Evolutionary conservation across 2,329 filamentous ascomycete species (phyloP).

Genomic region (Lasiodiplodia theobromae): DNA sequence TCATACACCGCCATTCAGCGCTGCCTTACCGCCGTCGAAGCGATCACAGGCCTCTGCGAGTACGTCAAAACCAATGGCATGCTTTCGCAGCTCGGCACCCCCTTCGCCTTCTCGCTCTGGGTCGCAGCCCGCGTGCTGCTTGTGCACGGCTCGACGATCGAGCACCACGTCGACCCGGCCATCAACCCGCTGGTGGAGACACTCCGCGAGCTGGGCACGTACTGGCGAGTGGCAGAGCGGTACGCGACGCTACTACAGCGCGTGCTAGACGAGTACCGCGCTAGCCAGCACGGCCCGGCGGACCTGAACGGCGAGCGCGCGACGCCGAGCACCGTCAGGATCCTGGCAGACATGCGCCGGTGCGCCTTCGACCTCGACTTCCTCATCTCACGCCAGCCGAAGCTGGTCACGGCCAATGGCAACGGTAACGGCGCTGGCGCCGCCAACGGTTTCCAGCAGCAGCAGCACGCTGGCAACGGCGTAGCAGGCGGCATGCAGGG

Average conservation of each 20-base stretch:
- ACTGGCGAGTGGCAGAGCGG: slow-evolving; percentile 85
- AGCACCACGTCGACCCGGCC: slow-evolving; percentile 80
- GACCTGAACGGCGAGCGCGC: slow-evolving; percentile 52
- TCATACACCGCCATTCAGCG: slow-evolving; percentile 85
- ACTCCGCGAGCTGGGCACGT: slow-evolving; percentile 77
- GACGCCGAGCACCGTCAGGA: slow-evolving; percentile 83
- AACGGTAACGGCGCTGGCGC: not conserved
- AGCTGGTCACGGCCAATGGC: slow-evolving; percentile 29
- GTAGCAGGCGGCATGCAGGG: not conserved
- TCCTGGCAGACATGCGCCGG: slow-evolving; percentile 88
- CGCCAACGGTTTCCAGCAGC: not conserved
- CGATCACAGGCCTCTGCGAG: slow-evolving; percentile 76
- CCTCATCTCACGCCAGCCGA: slow-evolving; percentile 82
- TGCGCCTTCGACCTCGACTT: slow-evolving; percentile 92
- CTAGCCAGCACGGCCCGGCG: slow-evolving; percentile 64
- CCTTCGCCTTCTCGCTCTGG: slow-evolving; percentile 92
- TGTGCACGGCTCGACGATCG: slow-evolving; percentile 89
- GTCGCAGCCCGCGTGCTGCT: slow-evolving; percentile 86
- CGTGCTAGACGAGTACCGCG: slow-evolving; percentile 84
- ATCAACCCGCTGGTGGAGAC: slow-evolving; percentile 84
- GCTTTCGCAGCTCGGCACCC: slow-evolving; percentile 81
- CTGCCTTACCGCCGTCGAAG: slow-evolving; percentile 76
- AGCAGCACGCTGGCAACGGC: not conserved
- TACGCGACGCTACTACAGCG: slow-evolving; percentile 82
- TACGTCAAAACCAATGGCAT: slow-evolving; percentile 77